Base-by-base conservation (phyloP, 495 filamentous ascomycete genomes). In the Jackrogersella minutella region DNA sequence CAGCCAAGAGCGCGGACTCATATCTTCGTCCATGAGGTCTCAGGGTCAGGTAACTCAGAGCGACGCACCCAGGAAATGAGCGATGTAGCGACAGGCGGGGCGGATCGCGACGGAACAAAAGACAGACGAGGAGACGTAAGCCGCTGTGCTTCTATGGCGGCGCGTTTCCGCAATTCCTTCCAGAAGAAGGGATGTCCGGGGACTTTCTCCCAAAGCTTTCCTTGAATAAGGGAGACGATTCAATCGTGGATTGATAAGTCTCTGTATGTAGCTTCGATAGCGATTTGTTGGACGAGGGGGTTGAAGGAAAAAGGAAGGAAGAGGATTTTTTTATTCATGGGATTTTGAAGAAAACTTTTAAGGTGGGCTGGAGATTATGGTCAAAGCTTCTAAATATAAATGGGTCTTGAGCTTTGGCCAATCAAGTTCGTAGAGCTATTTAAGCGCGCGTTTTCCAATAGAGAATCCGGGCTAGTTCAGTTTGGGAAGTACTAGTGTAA, bases 181-280 rank as follows among this genome's bases (percentile, higher is more conserved):
- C 71, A 50, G 66, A 69, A 79, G 80, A 86, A 85, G 85, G 85
- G 86, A 66, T 90, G 93, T 98, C 95, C 94, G 95, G 93, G 95
- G 95, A 99, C 95, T 99, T 99, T 99, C 93, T 95, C 94, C 95
- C 92, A 91, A 97, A 97, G 92, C 92, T 74, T 72, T 64, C n/a
- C 69, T 61, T 77, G 74, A 79, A 76, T 76, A 62, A 60, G 74
- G 66, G 74, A 76, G 66, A 73, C 74, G 68, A 76, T 53, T 71
- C 74, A 13, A 72, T 61, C 43, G 16, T 24, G 22, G 67, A 69
- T 66, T 66, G 59, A 46, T 68, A 76, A 76, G 77, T 87, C 86
- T 95, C 91, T 88, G 92, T 96, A 81, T 90, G 95, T 96, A 91
- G 93, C 95, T 98, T 96, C 90, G 93, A 96, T 86, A 92, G 93